Base-by-base conservation (phyloP, 495 filamentous ascomycete genomes). In the Podospora sp. region DNA sequence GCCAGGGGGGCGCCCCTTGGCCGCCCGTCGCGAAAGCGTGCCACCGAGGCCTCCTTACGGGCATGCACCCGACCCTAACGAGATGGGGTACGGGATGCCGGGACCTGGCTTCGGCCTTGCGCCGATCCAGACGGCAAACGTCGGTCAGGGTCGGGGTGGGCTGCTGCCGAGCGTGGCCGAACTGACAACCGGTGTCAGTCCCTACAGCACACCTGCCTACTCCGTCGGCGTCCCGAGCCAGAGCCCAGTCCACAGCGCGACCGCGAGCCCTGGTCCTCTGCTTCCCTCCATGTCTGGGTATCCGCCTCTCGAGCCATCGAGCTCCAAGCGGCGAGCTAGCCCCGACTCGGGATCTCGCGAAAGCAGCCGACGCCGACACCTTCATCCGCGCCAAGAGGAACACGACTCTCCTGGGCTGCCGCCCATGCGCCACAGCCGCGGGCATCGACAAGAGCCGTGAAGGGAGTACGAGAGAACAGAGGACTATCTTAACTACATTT, bases 131-230 rank as follows among this genome's bases (percentile, higher is more conserved):
- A 76, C 76, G 9, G 73, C 72, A 69, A 36, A 66, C 59, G 29
- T 61, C n/a, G 52, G 60, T 11, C 67, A 69, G 12, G 67, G 71
- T 1, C 71, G 73, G 35, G 72, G 76, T 14, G 76, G 73, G 21
- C 75, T 82, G 67, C 75, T 87, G 11, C 84, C 84, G 6, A 81
- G 83, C 70, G 78, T 87, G 11, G 80, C 81, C 21, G 83, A 87
- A 70, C 78, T 87, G 67, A 87, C 84, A 0, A 87, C 84, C 0
- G 85, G 84, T 21, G 71, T 85, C 27, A 83, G 81, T 62, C 82
- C 84, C 18, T 86, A 86, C 65, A 83, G 71, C 71, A 83, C 82
- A 21, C 82, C 83, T 21, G 84, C 84, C 6, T 85, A 85, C 67
- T 78, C 82, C n/a, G 65, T 71, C 0, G 76, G 77, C 24, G 68